phyloP scores from a whole-genome alignment of 345 rosid genomes.

The Raphanus sativus region DNA sequence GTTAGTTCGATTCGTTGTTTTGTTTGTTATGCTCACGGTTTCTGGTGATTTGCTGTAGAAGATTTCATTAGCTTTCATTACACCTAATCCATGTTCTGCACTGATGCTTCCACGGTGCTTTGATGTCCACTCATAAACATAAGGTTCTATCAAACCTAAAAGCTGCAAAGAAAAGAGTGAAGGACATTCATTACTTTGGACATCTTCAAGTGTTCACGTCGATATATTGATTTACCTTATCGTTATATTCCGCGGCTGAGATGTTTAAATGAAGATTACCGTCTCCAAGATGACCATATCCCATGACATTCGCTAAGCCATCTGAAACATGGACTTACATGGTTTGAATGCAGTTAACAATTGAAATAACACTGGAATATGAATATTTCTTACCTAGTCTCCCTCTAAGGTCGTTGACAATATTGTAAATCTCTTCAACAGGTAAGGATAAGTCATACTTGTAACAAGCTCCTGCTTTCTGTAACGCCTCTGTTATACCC shows the following conservation, averaged over 20 bases:
- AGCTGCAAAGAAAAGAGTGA: slow-evolving; percentile 47
- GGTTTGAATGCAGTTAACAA: not conserved
- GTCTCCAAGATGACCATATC: slow-evolving; percentile 94
- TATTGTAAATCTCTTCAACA: slow-evolving; percentile 74
- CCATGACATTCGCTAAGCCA: slow-evolving; percentile 69
- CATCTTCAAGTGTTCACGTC: not conserved
- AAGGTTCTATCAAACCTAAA: slow-evolving; percentile 79
- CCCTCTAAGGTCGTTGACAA: slow-evolving; percentile 74
- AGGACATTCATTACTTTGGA: not conserved
- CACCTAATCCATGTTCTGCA: slow-evolving; percentile 95
- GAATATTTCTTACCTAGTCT: slow-evolving; percentile 59
- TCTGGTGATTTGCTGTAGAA: slow-evolving; percentile 76
- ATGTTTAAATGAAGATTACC: slow-evolving; percentile 91
- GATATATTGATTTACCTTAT: slow-evolving; percentile 45
- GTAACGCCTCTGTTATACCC: slow-evolving; percentile 90
- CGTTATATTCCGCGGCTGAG: slow-evolving; percentile 65
- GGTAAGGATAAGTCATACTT: slow-evolving; percentile 93
- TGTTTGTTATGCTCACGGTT: slow-evolving; percentile 50
- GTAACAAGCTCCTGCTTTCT: slow-evolving; percentile 82
- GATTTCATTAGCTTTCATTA: slow-evolving; percentile 88
- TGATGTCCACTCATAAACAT: slow-evolving; percentile 92
- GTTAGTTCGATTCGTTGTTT: not conserved
- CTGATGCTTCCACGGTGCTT: slow-evolving; percentile 68
- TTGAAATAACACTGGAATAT: no score
- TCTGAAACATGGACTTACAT: slow-evolving; percentile 44